Conservation (phyloP, 2,329 filamentous ascomycete genomes). For the Anisogramma anomala region DNA sequence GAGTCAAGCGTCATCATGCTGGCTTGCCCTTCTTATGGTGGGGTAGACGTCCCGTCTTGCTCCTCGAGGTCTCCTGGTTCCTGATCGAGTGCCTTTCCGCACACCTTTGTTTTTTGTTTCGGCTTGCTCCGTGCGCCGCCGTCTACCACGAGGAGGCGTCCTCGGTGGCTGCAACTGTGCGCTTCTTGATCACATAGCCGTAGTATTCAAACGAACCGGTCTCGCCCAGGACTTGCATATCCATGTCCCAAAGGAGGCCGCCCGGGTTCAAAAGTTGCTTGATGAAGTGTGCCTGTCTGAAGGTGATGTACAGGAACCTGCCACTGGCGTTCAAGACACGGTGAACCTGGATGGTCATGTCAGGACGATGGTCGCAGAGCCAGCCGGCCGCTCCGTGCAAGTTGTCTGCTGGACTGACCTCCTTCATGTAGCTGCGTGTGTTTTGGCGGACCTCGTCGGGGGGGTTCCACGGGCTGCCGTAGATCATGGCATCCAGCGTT, state of each 20-base stretch:
- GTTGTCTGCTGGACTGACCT: constrained; percentile 18
- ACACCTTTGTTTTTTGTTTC: too few relatives aligned
- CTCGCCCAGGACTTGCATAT: constrained; percentile 30
- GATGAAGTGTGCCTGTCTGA: constrained; percentile 43
- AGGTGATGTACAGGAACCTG: constrained; percentile 41
- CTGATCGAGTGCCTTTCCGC: too few relatives aligned
- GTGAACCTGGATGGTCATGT: constrained; percentile 22
- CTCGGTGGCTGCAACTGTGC: too few relatives aligned
- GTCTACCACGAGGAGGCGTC: too few relatives aligned
- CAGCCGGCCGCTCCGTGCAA: neutral
- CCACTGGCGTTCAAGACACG: constrained; percentile 37
- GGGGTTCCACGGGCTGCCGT: constrained; percentile 41
- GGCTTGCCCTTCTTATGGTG: too few relatives aligned
- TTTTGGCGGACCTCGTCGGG: constrained; percentile 37
- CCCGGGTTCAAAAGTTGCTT: constrained; percentile 31
- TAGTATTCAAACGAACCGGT: constrained; percentile 36
- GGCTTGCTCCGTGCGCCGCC: too few relatives aligned
- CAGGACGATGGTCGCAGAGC: neutral
- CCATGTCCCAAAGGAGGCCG: constrained; percentile 31
- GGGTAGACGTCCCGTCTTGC: too few relatives aligned
- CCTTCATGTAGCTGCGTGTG: constrained; percentile 35
- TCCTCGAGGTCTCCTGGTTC: too few relatives aligned
- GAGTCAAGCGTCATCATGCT: too few relatives aligned
- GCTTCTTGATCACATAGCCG: constrained; percentile 31
- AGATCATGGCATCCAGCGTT: constrained; percentile 44